Percentiles rank a stretch among this genome's conserved stretches.
These are phyloP conservation scores for Aspergillus sp. DNA, from an alignment of 2,329 filamentous ascomycete genomes.

Conservation along the genomic window DNA sequence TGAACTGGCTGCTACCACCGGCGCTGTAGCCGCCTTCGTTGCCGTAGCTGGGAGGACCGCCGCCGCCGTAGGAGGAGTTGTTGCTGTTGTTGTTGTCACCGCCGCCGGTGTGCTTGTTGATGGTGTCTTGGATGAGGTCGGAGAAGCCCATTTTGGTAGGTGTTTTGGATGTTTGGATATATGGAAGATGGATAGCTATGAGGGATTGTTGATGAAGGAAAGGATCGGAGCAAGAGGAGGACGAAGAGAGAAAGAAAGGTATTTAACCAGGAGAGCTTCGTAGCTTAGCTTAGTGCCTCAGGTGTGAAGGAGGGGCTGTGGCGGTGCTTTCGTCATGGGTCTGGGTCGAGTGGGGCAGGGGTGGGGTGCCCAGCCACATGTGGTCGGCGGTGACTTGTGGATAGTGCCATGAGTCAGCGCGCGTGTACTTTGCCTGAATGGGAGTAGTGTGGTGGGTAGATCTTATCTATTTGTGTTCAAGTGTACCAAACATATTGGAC, in stretches of 20 bases:
- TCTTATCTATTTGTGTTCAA: too few relatives aligned
- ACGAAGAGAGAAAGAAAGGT: neutral
- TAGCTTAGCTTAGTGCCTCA: slow-evolving; percentile 1
- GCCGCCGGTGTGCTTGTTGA: slow-evolving; percentile 9
- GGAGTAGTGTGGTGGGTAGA: too few relatives aligned
- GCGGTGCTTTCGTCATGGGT: slow-evolving; percentile 7
- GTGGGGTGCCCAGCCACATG: slow-evolving; percentile 2
- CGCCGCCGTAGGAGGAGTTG: neutral
- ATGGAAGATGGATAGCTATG: neutral
- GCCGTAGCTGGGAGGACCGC: neutral
- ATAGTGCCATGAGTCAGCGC: too few relatives aligned
- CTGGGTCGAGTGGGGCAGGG: neutral
- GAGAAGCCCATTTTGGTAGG: slow-evolving; percentile 23
- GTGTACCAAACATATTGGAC: too few relatives aligned
- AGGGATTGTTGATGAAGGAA: neutral
- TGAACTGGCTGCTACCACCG: neutral
- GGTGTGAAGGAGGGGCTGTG: slow-evolving; percentile 13
- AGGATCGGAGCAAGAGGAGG: neutral
- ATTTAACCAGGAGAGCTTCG: neutral
- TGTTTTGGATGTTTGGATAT: neutral
- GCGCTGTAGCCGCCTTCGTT: neutral
- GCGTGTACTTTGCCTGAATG: too few relatives aligned
- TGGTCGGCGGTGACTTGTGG: too few relatives aligned
- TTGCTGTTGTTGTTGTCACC: neutral
- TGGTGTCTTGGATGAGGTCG: slow-evolving; percentile 17